Percentiles rank a stretch among this genome's conserved stretches.
phyloP scores from a whole-genome alignment of 2,329 filamentous ascomycete genomes.

The Magnaporthales sp. region DNA sequence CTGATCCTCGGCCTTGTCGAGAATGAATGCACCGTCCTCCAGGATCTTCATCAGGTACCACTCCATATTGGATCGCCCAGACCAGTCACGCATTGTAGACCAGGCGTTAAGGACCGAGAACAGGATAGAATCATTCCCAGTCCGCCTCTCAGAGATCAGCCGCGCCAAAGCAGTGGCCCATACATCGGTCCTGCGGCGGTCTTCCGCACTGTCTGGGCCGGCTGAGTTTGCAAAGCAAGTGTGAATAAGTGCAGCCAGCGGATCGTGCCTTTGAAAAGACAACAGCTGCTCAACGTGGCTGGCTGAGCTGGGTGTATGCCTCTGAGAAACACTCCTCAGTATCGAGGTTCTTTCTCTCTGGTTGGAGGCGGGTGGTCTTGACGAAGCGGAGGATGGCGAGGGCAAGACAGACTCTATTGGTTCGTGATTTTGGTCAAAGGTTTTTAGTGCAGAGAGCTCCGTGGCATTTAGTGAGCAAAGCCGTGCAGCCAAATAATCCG shows the following conservation, averaged over 20 bases:
- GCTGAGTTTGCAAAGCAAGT: slow-evolving; percentile 84
- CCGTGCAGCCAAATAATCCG: slow-evolving; percentile 77
- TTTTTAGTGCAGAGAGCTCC: slow-evolving; percentile 70
- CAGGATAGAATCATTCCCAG: slow-evolving; percentile 70
- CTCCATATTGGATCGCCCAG: slow-evolving; percentile 81
- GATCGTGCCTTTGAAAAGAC: slow-evolving; percentile 83
- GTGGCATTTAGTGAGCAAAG: slow-evolving; percentile 65
- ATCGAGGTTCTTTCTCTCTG: slow-evolving; percentile 22
- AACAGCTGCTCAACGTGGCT: slow-evolving; percentile 74
- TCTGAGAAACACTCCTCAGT: slow-evolving; percentile 1
- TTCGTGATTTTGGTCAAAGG: slow-evolving; percentile 70
- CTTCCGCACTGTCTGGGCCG: slow-evolving; percentile 73
- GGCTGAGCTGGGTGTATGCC: slow-evolving; percentile 29
- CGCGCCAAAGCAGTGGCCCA: slow-evolving; percentile 86
- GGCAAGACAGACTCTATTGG: slow-evolving; percentile 76
- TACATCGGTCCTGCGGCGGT: slow-evolving; percentile 68
- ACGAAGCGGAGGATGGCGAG: slow-evolving; percentile 38
- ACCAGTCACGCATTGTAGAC: slow-evolving; percentile 82
- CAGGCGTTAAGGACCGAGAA: slow-evolving; percentile 81
- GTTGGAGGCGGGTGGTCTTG: slow-evolving; percentile 13
- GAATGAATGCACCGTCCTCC: slow-evolving; percentile 82
- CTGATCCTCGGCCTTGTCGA: slow-evolving; percentile 78
- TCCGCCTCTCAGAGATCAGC: slow-evolving; percentile 69
- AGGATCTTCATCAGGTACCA: slow-evolving; percentile 92
- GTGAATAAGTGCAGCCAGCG: slow-evolving; percentile 75